Conservation (phyloP, 2,329 filamentous ascomycete genomes). For the Phaeophleospora eucalypticola region DNA sequence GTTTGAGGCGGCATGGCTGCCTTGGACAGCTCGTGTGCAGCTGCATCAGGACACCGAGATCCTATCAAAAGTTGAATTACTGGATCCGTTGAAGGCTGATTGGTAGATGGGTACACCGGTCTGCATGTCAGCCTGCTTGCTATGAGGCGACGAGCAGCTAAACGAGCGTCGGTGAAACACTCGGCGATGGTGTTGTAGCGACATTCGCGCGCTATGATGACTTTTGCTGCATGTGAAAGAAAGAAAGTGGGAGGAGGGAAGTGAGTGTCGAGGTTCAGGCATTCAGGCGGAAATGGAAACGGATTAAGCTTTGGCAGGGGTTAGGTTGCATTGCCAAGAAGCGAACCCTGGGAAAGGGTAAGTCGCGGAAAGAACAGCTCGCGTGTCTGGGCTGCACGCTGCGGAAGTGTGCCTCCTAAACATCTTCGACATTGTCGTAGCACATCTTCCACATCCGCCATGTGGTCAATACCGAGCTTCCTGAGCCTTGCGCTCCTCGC, state of each 20-base stretch:
- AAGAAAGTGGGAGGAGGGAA: too few relatives aligned
- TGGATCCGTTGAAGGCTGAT: not conserved
- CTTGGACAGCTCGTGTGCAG: not conserved
- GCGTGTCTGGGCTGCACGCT: too few relatives aligned
- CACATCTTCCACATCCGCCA: too few relatives aligned
- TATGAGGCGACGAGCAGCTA: not conserved
- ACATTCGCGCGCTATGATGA: not conserved
- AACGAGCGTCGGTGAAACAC: not conserved
- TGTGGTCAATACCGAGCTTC: conserved; percentile 25
- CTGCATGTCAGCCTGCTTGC: not conserved
- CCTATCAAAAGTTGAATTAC: not conserved
- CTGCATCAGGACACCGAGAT: not conserved
- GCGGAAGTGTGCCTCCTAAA: too few relatives aligned
- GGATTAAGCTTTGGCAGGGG: not conserved
- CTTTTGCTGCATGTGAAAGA: not conserved
- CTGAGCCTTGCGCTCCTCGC: conserved; percentile 37
- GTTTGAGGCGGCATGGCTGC: too few relatives aligned
- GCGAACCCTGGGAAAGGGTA: not conserved
- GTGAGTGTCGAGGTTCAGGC: not conserved
- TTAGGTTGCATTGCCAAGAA: not conserved
- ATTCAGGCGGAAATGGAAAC: not conserved
- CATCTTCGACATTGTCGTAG: too few relatives aligned
- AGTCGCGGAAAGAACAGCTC: not conserved
- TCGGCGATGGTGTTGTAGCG: not conserved
- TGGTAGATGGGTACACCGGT: not conserved